phyloP scores from a whole-genome alignment of 768 basidiomycete species.

The Fibroporia radiculosa region DNA sequence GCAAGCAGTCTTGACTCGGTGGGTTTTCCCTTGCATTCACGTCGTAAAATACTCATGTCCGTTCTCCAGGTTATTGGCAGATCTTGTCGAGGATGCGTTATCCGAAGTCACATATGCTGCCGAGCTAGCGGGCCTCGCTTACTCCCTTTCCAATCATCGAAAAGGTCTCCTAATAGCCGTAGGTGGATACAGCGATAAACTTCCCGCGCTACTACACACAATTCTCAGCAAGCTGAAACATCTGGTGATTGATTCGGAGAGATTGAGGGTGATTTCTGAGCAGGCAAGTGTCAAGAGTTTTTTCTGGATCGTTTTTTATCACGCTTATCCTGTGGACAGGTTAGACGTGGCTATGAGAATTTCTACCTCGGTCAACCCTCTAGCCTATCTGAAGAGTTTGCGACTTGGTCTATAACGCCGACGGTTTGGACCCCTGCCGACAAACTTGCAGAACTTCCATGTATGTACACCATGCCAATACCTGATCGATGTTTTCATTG shows the following conservation, averaged over 20 bases:
- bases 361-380: constrained; percentile 28
- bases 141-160: constrained; percentile 23
- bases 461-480: constrained; percentile 20
- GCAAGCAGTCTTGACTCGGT: constrained; percentile 22
- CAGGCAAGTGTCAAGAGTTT: constrained; percentile 24
- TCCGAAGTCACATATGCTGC: constrained; percentile 47
- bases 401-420: constrained; percentile 30
- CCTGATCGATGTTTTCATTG: not conserved
- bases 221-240: constrained; percentile 34
- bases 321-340: constrained; percentile 18
- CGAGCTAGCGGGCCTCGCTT: constrained; percentile 40
- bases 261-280: constrained; percentile 39
- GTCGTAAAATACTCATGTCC: not conserved
- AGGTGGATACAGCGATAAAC: constrained; percentile 46
- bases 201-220: constrained; percentile 34
- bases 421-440: constrained; percentile 34
- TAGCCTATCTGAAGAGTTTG: constrained; percentile 27
- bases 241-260: constrained; percentile 30
- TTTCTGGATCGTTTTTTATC: not conserved
- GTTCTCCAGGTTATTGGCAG: constrained; percentile 13
- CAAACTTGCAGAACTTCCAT: constrained; percentile 31
- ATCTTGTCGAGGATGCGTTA: constrained; percentile 37
- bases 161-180: constrained; percentile 33
- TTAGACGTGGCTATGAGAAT: constrained; percentile 34
- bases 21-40: constrained; percentile 4